phyloP scores from a whole-genome alignment of 2,329 filamentous ascomycete genomes.

The Colletotrichum gloeosporioides region DNA sequence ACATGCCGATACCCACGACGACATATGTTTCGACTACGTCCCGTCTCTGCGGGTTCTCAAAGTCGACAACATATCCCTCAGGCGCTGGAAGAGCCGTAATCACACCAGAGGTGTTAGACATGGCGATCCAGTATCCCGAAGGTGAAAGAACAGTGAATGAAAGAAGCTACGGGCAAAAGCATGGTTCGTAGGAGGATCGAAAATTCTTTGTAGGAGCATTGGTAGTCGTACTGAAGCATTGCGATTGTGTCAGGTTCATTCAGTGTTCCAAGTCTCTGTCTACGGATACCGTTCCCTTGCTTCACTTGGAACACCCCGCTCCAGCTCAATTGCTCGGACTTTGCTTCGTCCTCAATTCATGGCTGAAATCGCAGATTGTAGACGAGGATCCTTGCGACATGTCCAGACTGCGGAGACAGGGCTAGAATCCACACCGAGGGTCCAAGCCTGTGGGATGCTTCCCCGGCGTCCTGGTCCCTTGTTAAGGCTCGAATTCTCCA shows the following conservation, averaged over 20 bases:
- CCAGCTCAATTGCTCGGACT: not conserved
- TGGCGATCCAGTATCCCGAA: not conserved
- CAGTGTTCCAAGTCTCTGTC: not conserved
- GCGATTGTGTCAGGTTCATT: not conserved
- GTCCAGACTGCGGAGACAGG: not conserved
- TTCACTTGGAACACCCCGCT: not conserved
- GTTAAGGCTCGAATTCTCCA: not conserved
- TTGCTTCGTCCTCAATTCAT: not conserved
- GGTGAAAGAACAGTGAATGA: not conserved
- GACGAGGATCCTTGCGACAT: not conserved
- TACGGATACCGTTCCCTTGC: not conserved
- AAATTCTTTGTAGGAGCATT: not conserved
- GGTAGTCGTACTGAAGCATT: not conserved
- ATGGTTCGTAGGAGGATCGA: not conserved
- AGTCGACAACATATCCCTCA: constrained; percentile 31
- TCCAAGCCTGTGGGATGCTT: not conserved
- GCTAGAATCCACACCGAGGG: not conserved
- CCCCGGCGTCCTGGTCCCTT: not conserved
- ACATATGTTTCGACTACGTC: constrained; percentile 25
- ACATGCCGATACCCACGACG: constrained; percentile 26
- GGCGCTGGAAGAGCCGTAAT: constrained; percentile 27
- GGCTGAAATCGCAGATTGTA: not conserved
- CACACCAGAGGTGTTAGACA: not conserved
- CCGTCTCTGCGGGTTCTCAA: constrained; percentile 28
- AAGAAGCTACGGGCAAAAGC: not conserved